These are phyloP conservation scores for Nannizziopsis arthrosporioides DNA, from an alignment of 2,329 filamentous ascomycete genomes.

Conservation along the genomic window DNA sequence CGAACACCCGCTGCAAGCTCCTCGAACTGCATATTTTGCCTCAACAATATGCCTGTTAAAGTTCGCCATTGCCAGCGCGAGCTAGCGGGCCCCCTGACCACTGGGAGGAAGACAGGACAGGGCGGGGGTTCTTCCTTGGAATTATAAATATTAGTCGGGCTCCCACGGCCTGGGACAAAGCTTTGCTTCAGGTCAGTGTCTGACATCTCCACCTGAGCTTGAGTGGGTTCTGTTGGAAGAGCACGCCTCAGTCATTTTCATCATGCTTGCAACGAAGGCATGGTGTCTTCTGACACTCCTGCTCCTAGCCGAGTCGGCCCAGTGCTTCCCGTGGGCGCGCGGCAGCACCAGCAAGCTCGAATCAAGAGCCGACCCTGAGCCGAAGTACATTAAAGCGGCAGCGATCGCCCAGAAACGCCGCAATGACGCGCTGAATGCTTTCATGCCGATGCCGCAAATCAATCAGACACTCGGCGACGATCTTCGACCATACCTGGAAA, in stretches of 20 bases:
- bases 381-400: slow-evolving; percentile 13
- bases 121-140: too few species aligned
- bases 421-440: slow-evolving; percentile 20
- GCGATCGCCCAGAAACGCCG: slow-evolving; percentile 26
- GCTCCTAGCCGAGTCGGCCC: background rate
- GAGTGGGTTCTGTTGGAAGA: background rate
- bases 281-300: slow-evolving; percentile 8
- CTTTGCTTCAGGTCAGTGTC: background rate
- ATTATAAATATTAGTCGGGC: background rate
- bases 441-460: slow-evolving; percentile 4
- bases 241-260: background rate
- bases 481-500: slow-evolving; percentile 3
- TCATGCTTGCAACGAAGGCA: slow-evolving; percentile 5
- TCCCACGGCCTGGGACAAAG: background rate
- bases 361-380: background rate
- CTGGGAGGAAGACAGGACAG: too few species aligned
- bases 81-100: too few species aligned
- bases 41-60: too few species aligned
- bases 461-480: slow-evolving; percentile 8
- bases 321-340: background rate
- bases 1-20: too few species aligned
- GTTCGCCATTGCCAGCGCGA: too few species aligned
- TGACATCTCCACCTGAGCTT: background rate
- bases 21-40: too few species aligned
- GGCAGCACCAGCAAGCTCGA: background rate